Percentiles rank a stretch among this genome's conserved stretches.
These are phyloP conservation scores for Myriangium duriaei DNA, from an alignment of 2,329 filamentous ascomycete genomes.

Conservation along the genomic window DNA sequence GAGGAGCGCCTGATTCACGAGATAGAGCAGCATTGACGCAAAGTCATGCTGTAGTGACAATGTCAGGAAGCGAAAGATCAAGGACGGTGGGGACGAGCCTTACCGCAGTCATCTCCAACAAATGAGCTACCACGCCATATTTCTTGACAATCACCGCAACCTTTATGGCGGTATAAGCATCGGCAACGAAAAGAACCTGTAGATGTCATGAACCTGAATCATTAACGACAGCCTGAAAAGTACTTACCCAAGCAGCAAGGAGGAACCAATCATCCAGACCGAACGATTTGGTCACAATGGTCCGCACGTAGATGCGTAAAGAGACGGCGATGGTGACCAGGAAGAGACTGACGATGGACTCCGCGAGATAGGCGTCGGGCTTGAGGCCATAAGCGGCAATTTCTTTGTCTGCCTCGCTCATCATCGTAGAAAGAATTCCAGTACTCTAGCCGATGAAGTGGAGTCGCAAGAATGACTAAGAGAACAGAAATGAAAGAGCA, in stretches of 20 bases:
- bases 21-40: conserved; percentile 21
- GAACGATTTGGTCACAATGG: conserved; percentile 26
- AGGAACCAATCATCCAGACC: conserved; percentile 34
- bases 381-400: neutral
- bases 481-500: no score
- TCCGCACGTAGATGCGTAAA: conserved; percentile 27
- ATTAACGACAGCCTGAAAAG: neutral
- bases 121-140: neutral
- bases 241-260: conserved; percentile 26
- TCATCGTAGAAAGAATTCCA: no score
- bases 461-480: no score
- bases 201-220: neutral
- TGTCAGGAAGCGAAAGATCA: neutral
- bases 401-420: neutral
- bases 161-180: neutral
- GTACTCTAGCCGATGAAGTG: no score
- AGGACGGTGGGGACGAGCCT: neutral
- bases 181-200: conserved; percentile 2
- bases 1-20: conserved; percentile 27
- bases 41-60: neutral
- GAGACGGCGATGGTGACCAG: neutral
- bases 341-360: neutral
- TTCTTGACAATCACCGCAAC: neutral
- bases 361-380: neutral
- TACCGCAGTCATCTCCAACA: neutral